Base-by-base conservation (phyloP, 768 basidiomycete genomes). In the Suillus placidus region DNA sequence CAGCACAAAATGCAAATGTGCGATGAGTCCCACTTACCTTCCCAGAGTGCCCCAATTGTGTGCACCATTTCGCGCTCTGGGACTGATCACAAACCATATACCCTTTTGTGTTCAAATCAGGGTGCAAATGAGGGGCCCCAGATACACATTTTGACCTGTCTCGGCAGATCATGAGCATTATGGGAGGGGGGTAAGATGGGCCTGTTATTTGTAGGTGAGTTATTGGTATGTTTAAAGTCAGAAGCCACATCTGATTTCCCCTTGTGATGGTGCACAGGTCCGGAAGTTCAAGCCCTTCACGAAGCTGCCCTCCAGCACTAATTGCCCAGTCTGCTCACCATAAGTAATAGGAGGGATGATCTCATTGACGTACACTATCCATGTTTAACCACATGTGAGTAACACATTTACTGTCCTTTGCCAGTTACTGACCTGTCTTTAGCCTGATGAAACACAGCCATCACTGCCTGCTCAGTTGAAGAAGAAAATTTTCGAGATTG, bases 181-280 rank as follows among this genome's bases (percentile, higher is more conserved):
- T 99, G 97, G 97, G 95, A 97, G 71, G 96, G 94, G 26, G 92
- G 88, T 34, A 95, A 91, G 78, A 95, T 99, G 93, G 84, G 83
- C 38, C 79, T 99, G 64, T 83, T 98, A 43, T 99, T 99, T 74
- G 95, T 96, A 66, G 94, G 97, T 94, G 78, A 80, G 94, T 85
- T 38, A 43, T 62, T 67, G 64, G 32, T 67, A 47, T 54, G 43
- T 38, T 35, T 51, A 20, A 14, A 30, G 13, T 62, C 55, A 35
- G 35, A 60, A 13, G 56, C 5, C 32, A 20, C 52, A 40, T 49
- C 32, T n/a, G 65, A 67, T 63, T 37, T 51, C 65, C 7, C 63
- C 20, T 45, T 55, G 51, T 49, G 40, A 63, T 14, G 61, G 18
- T 63, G 9, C 68, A 40, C 68, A 97, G 97, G 96, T 6, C 91